Conservation (phyloP, 106 monocot genomes). For the Triglochin maritima region DNA sequence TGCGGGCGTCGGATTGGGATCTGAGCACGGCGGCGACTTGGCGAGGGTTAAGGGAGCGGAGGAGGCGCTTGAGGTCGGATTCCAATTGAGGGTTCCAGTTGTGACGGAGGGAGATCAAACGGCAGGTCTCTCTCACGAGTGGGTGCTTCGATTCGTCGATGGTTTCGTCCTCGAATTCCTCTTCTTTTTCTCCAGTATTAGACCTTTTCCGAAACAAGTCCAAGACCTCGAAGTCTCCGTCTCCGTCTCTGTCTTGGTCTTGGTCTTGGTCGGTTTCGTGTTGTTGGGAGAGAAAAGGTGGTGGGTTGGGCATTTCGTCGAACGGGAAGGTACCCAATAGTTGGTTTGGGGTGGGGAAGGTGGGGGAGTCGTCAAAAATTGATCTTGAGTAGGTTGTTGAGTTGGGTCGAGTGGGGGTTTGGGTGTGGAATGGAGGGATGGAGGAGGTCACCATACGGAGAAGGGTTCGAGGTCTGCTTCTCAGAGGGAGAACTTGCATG, state of each 20-base stretch:
- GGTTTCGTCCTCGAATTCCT: constrained; percentile 18
- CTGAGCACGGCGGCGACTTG: constrained; percentile 60
- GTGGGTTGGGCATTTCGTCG: neutral
- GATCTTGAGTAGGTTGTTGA: neutral
- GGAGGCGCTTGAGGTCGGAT: constrained; percentile 40
- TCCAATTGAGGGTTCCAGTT: constrained; percentile 61
- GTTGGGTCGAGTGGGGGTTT: neutral
- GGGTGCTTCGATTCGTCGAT: constrained; percentile 41
- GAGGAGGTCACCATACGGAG: neutral
- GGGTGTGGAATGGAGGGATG: neutral
- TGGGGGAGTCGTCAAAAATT: neutral
- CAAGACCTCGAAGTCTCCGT: constrained; percentile 2
- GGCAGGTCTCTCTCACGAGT: constrained; percentile 56
- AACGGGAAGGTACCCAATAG: too few species aligned
- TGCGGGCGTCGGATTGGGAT: constrained; percentile 43
- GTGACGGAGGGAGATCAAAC: constrained; percentile 51
- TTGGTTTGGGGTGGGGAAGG: neutral
- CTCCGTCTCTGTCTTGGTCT: neutral
- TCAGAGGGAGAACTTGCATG: neutral
- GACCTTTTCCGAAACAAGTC: neutral
- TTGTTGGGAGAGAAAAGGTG: neutral
- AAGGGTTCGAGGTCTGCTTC: neutral
- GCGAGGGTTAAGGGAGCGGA: constrained; percentile 39
- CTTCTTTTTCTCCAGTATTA: neutral
- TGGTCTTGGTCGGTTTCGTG: neutral